Evolutionary conservation across 176 grass and related monocot species (phyloP).

Genomic region (Oryza glaberrima): DNA sequence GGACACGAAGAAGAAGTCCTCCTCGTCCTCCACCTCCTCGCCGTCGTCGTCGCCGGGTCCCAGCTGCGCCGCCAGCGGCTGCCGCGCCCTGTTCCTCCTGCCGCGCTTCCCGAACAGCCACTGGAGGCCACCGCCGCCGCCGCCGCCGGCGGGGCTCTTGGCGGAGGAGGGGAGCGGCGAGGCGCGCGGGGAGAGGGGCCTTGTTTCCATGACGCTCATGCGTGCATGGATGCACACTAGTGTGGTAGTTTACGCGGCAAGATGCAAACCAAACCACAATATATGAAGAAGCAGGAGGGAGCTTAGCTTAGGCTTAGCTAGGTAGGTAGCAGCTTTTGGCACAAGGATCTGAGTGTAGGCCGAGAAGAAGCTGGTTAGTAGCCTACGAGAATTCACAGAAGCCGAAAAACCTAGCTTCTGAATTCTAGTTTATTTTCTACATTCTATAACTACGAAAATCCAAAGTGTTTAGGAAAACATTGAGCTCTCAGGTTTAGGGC

Average conservation of each 20-base stretch:
- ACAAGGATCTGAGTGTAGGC: constrained; percentile 16
- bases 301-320: constrained; percentile 7
- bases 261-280: neutral
- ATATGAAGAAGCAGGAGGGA: constrained; percentile 12
- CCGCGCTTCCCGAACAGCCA: constrained; percentile 53
- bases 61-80: neutral
- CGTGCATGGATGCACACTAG: neutral
- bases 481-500: neutral
- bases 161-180: constrained; percentile 37
- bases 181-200: constrained; percentile 10
- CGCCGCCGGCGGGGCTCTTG: neutral
- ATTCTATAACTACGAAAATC: too few relatives aligned
- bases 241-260: neutral
- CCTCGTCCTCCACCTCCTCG: neutral
- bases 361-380: too few relatives aligned
- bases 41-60: neutral
- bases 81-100: neutral
- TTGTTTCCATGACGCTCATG: constrained; percentile 31
- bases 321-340: constrained; percentile 29
- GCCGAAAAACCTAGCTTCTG: too few relatives aligned
- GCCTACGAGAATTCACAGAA: too few relatives aligned
- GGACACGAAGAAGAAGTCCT: constrained; percentile 26
- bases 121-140: constrained; percentile 2
- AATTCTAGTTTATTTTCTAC: too few relatives aligned
- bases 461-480: too few relatives aligned